phyloP scores from a whole-genome alignment of 1,284 basidiomycete species.

The Ganoderma leucocontextum region DNA sequence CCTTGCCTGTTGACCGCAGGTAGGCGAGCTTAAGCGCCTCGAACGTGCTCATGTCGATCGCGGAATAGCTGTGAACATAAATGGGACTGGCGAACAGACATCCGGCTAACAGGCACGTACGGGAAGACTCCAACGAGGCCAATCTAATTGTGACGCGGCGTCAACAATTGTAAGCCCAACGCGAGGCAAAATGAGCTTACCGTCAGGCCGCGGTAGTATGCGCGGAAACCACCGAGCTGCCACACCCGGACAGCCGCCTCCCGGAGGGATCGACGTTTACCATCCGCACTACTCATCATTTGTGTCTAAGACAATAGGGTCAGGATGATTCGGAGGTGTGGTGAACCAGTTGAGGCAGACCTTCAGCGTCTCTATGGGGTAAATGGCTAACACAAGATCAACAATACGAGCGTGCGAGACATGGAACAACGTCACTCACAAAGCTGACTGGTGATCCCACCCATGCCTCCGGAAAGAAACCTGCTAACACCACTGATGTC shows the following conservation, averaged over 20 bases:
- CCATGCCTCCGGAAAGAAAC: conserved; percentile 95
- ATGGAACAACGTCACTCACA: conserved; percentile 57
- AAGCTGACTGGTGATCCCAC: conserved; percentile 94
- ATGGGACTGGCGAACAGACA: conserved; percentile 16
- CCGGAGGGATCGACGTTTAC: conserved; percentile 66
- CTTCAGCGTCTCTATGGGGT: conserved; percentile 90
- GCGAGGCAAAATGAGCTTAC: conserved; percentile 58
- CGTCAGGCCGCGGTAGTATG: conserved; percentile 92
- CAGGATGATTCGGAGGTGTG: conserved; percentile 11
- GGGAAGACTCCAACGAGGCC: conserved; percentile 92
- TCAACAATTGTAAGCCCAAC: conserved; percentile 8
- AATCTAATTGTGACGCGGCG: conserved; percentile 58
- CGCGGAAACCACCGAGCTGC: conserved; percentile 82
- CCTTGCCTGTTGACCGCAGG: conserved; percentile 78
- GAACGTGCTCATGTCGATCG: conserved; percentile 96
- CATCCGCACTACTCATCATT: conserved; percentile 88
- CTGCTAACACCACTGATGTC: conserved; percentile 93
- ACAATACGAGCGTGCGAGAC: conserved; percentile 14
- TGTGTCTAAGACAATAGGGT: conserved; percentile 67
- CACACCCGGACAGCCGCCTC: conserved; percentile 74
- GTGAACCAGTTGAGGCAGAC: conserved; percentile 44
- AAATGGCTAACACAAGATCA: conserved; percentile 68
- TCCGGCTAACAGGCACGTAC: conserved; percentile 51
- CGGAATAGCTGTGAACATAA: conserved; percentile 67
- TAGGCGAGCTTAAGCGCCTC: conserved; percentile 91